Base-by-base conservation (phyloP, 1,139 yeast genomes). In the Candida labiduridarum region DNA sequence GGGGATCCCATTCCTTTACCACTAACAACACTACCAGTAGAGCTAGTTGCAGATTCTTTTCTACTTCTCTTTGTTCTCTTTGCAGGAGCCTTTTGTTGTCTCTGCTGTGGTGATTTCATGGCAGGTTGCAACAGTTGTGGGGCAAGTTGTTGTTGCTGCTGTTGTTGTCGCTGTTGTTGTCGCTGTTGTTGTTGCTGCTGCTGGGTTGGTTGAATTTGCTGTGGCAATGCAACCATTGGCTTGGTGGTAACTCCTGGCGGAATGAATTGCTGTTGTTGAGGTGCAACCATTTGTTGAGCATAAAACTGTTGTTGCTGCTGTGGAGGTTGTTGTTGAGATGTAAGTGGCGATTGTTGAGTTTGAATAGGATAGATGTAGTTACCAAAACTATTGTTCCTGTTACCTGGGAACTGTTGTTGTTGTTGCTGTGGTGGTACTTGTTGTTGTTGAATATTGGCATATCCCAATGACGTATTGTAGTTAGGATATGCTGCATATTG, bases 401-500 rank as follows among this genome's bases (percentile, higher is more conserved):
- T 51, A 25, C 52, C 50, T 22, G 56, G 52, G 19, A 47, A 48
- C 25, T 33, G 39, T 19, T 43, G 45, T 34, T 33, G 51, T 27
- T 30, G 36, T 30, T 41, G 44, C 18, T 30, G 50, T 19, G 14
- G 38, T 36, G 25, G 22, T 19, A n/a, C n/a, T 19, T 8, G 40
- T 38, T 38, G 41, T 3, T 25, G 29, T 38, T 19, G 29, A 8
- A 51, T 33, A 14, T 42, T 44, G 16, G 47, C 27, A 43, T 50
- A 54, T 4, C 51, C 52, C 22, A 50, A 39, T 14, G 18, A 30
- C 12, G 43, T 41, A 42, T 40, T 51, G 19, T 49, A 55, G 30
- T 48, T 53, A 19, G 56, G 52, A 45, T 48, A 52, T 3, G 46
- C 19, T 11, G 55, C 44, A 36, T 52, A 54, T 33, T 50, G 56